Evolutionary conservation across 1,139 yeast genomes (phyloP).

Genomic region (Candida frijolesensis): DNA sequence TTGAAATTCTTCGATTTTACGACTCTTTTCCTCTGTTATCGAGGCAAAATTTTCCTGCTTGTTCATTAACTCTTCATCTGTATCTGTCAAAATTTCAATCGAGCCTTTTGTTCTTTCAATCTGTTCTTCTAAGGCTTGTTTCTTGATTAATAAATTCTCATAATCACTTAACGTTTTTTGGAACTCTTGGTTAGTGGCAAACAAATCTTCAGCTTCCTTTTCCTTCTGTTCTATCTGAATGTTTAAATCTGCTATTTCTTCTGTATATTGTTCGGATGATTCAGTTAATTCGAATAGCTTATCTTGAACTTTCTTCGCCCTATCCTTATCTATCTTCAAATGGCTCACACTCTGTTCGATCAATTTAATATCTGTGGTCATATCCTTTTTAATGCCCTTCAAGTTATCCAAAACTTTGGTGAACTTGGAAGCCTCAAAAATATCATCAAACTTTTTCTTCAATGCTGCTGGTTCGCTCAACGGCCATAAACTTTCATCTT

Average conservation of each 20-base stretch:
- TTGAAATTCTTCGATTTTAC: slow-evolving; percentile 22
- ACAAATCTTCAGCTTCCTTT: slow-evolving; percentile 61
- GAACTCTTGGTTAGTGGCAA: slow-evolving; percentile 79
- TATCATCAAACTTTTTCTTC: slow-evolving; percentile 93
- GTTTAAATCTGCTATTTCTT: slow-evolving; percentile 54
- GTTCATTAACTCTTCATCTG: slow-evolving; percentile 52
- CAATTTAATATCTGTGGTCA: slow-evolving; percentile 71
- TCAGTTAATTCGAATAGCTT: slow-evolving; percentile 47
- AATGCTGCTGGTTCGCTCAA: slow-evolving; percentile 85
- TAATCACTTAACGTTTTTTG: slow-evolving; percentile 69
- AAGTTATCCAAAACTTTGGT: slow-evolving; percentile 87
- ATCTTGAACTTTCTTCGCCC: slow-evolving; percentile 62
- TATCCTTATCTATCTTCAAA: slow-evolving; percentile 67
- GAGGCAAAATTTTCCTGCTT: slow-evolving; percentile 57
- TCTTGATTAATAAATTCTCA: slow-evolving; percentile 57
- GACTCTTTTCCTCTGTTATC: slow-evolving; percentile 40
- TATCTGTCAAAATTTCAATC: slow-evolving; percentile 48
- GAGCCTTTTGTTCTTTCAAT: slow-evolving; percentile 48
- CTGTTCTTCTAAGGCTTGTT: slow-evolving; percentile 47
- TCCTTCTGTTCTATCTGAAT: slow-evolving; percentile 54
- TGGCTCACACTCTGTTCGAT: slow-evolving; percentile 80
- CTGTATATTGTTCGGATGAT: slow-evolving; percentile 47
- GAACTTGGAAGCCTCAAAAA: slow-evolving; percentile 91
- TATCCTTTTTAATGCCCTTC: slow-evolving; percentile 75
- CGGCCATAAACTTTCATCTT: slow-evolving; percentile 98